Conservation (phyloP, 768 basidiomycete genomes). For the Boletus reticuloceps region DNA sequence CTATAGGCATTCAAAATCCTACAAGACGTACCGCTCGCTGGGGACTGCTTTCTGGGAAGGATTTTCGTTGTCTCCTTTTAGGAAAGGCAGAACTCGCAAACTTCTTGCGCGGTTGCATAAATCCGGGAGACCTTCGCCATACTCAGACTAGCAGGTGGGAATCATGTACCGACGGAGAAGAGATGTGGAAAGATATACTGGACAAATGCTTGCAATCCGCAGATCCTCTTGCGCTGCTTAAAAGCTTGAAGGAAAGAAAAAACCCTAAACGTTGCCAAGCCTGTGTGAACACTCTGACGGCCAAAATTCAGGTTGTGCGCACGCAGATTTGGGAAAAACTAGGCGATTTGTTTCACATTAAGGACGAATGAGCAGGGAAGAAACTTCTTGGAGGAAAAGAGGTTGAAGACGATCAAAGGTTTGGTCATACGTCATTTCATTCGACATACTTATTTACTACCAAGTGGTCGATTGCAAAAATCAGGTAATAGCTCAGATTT, state of each 20-base stretch:
- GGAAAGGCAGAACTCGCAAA: slow-evolving; percentile 6
- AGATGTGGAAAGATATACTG: neutral
- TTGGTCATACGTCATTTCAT: neutral
- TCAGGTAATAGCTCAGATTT: neutral
- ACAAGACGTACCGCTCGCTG: slow-evolving; percentile 24
- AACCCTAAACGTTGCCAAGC: neutral
- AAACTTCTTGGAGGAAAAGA: neutral
- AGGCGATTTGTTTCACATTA: slow-evolving; percentile 5
- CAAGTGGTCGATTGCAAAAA: neutral
- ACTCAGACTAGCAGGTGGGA: neutral
- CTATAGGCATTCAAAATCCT: neutral
- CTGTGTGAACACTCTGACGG: neutral
- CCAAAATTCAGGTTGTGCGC: neutral
- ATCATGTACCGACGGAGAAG: neutral
- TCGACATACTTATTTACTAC: neutral
- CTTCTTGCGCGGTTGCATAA: neutral
- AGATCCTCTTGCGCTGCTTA: slow-evolving; percentile 6
- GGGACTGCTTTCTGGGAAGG: slow-evolving; percentile 17
- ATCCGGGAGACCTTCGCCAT: neutral
- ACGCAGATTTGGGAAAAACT: slow-evolving; percentile 4
- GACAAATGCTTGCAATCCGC: neutral
- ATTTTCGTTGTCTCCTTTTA: slow-evolving; percentile 15
- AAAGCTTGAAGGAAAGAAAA: too few relatives aligned
- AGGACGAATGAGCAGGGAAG: neutral
- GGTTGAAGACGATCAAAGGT: neutral